These are phyloP conservation scores for Nymphaea colorata DNA, from an alignment of 164 flowering plant genomes.

Conservation along the genomic window DNA sequence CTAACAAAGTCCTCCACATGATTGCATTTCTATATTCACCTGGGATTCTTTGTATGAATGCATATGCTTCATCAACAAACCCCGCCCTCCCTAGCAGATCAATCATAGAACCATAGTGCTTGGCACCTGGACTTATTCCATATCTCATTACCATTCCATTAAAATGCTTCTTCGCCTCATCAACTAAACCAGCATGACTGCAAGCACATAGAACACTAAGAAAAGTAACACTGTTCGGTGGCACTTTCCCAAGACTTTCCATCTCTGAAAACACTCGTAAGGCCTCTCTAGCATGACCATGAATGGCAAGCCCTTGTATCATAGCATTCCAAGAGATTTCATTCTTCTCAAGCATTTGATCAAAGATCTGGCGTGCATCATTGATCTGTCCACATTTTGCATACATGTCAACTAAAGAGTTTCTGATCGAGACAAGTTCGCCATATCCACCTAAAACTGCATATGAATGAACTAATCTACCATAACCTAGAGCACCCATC, in stretches of 20 bases:
- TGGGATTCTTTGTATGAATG: slow-evolving; percentile 37
- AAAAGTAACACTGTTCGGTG: slow-evolving; percentile 47
- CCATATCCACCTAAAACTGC: slow-evolving; percentile 9
- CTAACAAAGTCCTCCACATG: slow-evolving; percentile 42
- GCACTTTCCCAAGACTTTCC: slow-evolving; percentile 16
- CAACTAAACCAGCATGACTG: slow-evolving; percentile 46
- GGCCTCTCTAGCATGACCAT: slow-evolving; percentile 45
- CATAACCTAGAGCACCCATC: slow-evolving; percentile 31
- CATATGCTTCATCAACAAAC: slow-evolving; percentile 31
- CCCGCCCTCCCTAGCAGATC: slow-evolving; percentile 51
- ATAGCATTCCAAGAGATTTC: slow-evolving; percentile 42
- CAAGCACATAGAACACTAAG: slow-evolving; percentile 50
- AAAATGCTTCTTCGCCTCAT: slow-evolving; percentile 33
- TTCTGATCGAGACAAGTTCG: slow-evolving; percentile 13
- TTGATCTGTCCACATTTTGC: slow-evolving; percentile 42
- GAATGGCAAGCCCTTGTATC: slow-evolving; percentile 41
- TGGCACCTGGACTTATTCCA: slow-evolving; percentile 31
- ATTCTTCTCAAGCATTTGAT: slow-evolving; percentile 21
- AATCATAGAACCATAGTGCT: slow-evolving; percentile 65
- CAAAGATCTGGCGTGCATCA: slow-evolving; percentile 23
- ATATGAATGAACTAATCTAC: slow-evolving; percentile 36
- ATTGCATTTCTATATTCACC: slow-evolving; percentile 34
- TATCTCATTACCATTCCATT: slow-evolving; percentile 29
- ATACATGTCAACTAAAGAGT: slow-evolving; percentile 43
- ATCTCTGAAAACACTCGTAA: slow-evolving; percentile 30